Base-by-base conservation (phyloP, 2,329 filamentous ascomycete species). In the Venturia asperata region DNA sequence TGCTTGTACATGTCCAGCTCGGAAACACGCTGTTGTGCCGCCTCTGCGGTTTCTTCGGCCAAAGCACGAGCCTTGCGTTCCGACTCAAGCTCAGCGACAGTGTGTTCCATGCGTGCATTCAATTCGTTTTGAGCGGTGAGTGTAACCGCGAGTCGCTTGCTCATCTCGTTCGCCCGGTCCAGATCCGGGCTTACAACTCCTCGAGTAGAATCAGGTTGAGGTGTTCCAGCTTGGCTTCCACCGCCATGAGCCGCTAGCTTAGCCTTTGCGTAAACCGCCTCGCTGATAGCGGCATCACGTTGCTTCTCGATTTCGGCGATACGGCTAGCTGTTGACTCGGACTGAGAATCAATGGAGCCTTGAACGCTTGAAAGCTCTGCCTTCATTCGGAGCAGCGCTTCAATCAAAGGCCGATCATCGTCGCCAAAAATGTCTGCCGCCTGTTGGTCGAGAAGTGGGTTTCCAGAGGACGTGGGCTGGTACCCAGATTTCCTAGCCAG, bases 251-350 rank as follows among this genome's bases (percentile, higher is more conserved):
- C 92, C 39, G 92, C 92, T 63, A 97, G 80, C 73, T 91, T 97
- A 2, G 95, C 92, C 73, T 95, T 96, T 42, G 92, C 91, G 76
- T 97, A 97, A 0, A 94, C 89, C 0, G 94, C 94, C 77, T 99
- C 95, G 70, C 88, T 90, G 64, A 99, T 87, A n/a, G 94, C 94
- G 49, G 89, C 87, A 76, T 99, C 94, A 62, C 95, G 85, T 78
- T 99, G 94, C 73, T 90, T 92, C 74, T 99, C 94, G 1, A 95
- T 89, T 74, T 97, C 92, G 1, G 93, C 92, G 67, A 99, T 92
- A 67, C 93, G 87, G 74, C 89, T 92, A 0, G 92, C 91, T 10
- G 94, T 92, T 65, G 91, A 80, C 9, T 91, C 82, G 15, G 92
- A 90, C 77, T 97, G 94, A 70, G 91, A 87, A 70, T 97, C 92